Evolutionary conservation across 441 rosid genomes (phyloP), one percentile per base, ranked within the genome.

Genomic region (Raphanus hybrid): DNA sequence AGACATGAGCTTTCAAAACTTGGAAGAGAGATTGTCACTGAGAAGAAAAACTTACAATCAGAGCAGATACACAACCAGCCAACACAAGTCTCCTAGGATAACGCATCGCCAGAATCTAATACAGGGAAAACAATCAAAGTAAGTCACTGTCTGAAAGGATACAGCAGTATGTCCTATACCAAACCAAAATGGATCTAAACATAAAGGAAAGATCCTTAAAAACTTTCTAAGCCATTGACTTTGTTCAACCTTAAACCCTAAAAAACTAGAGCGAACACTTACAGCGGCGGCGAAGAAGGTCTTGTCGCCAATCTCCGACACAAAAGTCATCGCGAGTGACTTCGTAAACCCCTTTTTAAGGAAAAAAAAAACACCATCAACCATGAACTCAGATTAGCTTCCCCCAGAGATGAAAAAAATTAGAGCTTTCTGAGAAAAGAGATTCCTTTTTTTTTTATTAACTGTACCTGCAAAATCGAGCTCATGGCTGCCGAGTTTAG

Each of bases 281-380:
- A 94, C 99, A 79, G 99, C 98, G n/a, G 99, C 99, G 15, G 99
- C 99, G 76, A 95, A 88, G 74, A 95, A 95, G 35, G 99, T 95
- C 90, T 92, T 95, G 83, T 95, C 99, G 26, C 99, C 99, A 79
- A 95, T 92, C 90, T 95, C 98, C 6, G 99, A 95, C 1, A 92
- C 85, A 71, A 95, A 90, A 16, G 99, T 95, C 96, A 95, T 90
- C 59, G 96, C 99, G 29, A 95, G 88, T 11, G 99, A 95, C 87
- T 95, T 92, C 61, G 96, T 86, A 79, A 92, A 92, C 29, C 98
- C 99, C 98, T 57, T 15, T 78, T 92, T 78, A 11, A 60, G 0
- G n/a, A 10, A 3, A 10, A 52, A 3, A 61, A 32, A 10, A 16
- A 16, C 18, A 61, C 37, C 50, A 72, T 8, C 52, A 57, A 73